phyloP scores from a whole-genome alignment of 495 filamentous ascomycete genomes.

The Trypethelium eluteriae region DNA sequence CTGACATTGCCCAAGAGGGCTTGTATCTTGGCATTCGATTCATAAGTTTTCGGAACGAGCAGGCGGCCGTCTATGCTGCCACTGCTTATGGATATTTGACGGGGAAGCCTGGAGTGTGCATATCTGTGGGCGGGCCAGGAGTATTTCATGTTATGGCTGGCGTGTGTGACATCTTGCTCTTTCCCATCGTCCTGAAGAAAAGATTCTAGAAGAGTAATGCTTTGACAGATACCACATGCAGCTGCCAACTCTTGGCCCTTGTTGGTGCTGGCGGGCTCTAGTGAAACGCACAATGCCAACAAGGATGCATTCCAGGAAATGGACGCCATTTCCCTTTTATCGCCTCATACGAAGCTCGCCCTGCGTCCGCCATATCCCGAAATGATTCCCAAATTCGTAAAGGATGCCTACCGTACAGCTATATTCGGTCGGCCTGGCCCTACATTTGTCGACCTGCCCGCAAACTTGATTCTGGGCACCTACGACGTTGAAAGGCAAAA shows the following conservation, averaged over 20 bases:
- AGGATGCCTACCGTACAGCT: slow-evolving; percentile 48
- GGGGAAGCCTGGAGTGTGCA: slow-evolving; percentile 53
- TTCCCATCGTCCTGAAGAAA: slow-evolving; percentile 1
- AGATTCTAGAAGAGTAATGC: slow-evolving; percentile 3
- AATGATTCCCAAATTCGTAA: slow-evolving; percentile 44
- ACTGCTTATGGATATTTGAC: slow-evolving; percentile 59
- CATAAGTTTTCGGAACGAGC: slow-evolving; percentile 60
- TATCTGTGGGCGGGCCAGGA: slow-evolving; percentile 59
- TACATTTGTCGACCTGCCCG: slow-evolving; percentile 54
- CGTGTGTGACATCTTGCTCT: slow-evolving; percentile 31
- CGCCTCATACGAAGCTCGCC: slow-evolving; percentile 53
- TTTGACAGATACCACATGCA: slow-evolving; percentile 16
- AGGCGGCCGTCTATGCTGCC: slow-evolving; percentile 57
- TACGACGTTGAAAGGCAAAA: slow-evolving; percentile 19
- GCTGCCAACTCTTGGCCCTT: slow-evolving; percentile 52
- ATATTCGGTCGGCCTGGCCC: slow-evolving; percentile 54
- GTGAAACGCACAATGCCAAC: slow-evolving; percentile 46
- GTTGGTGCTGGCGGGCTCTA: slow-evolving; percentile 51
- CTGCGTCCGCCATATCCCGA: slow-evolving; percentile 45
- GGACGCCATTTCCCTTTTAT: slow-evolving; percentile 51
- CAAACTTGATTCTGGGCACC: slow-evolving; percentile 51
- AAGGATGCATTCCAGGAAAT: slow-evolving; percentile 59
- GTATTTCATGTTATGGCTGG: slow-evolving; percentile 57
- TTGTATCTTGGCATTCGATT: slow-evolving; percentile 58
- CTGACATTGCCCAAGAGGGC: slow-evolving; percentile 57